Conservation (phyloP, 805 yeast genomes). For the Candida saitoana region DNA sequence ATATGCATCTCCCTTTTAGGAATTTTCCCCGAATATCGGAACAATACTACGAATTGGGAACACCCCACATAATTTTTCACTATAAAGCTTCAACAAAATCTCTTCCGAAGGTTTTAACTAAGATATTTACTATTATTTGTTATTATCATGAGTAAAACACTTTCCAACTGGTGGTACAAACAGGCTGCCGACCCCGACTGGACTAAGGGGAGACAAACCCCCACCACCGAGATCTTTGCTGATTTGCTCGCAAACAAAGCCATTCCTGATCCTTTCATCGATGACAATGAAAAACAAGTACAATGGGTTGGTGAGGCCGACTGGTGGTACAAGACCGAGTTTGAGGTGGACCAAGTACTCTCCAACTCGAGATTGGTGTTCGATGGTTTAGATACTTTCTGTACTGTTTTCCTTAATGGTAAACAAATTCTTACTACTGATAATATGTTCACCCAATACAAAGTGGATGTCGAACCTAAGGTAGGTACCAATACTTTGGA, state of each 20-base stretch:
- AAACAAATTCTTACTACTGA: constrained; percentile 29
- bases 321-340: constrained; percentile 44
- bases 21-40: too few species aligned
- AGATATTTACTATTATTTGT: too few species aligned
- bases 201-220: constrained; percentile 1
- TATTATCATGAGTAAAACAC: neutral
- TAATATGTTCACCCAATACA: constrained; percentile 41
- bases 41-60: too few species aligned
- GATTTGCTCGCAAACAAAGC: constrained; percentile 35
- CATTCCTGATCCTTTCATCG: constrained; percentile 45
- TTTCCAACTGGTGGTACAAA: constrained; percentile 2
- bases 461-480: constrained; percentile 21
- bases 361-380: constrained; percentile 26
- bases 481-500: constrained; percentile 24
- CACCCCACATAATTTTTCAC: too few species aligned
- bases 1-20: too few species aligned
- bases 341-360: constrained; percentile 13
- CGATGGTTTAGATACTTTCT: constrained; percentile 44
- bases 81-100: too few species aligned
- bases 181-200: neutral
- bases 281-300: constrained; percentile 38
- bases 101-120: too few species aligned
- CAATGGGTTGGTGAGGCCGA: constrained; percentile 51
- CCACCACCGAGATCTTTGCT: constrained; percentile 30
- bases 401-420: constrained; percentile 39